Conservation (phyloP, 495 filamentous ascomycete genomes). For the Podospora sp. region DNA sequence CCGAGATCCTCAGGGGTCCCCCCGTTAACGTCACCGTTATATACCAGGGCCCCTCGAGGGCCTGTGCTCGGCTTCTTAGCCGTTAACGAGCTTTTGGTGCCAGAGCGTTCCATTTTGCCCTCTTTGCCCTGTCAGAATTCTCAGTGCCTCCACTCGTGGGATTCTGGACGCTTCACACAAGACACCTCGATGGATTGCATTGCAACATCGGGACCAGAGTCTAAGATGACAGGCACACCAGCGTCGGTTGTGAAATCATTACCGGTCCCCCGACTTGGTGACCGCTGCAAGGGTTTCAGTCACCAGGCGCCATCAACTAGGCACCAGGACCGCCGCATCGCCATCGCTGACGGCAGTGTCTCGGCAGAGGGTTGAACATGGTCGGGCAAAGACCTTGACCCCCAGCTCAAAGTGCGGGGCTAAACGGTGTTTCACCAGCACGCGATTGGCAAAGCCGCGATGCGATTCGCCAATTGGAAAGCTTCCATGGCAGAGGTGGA, state of each 20-base stretch:
- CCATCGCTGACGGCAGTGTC: neutral
- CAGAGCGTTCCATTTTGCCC: constrained; percentile 4
- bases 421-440: constrained; percentile 20
- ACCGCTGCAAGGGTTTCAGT: neutral
- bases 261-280: neutral
- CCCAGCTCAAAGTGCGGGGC: constrained; percentile 5
- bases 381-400: neutral
- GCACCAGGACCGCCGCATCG: neutral
- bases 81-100: constrained; percentile 13
- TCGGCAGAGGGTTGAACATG: neutral
- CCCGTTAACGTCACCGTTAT: constrained; percentile 30
- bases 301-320: neutral
- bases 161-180: neutral
- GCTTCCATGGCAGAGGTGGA: neutral
- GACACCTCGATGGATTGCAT: neutral
- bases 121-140: neutral
- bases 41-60: constrained; percentile 18
- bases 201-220: neutral
- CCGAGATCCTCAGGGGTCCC: constrained; percentile 34
- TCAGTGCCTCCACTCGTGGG: neutral
- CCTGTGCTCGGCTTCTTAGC: constrained; percentile 15
- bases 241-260: neutral
- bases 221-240: neutral
- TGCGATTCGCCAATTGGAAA: constrained; percentile 21
- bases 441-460: constrained; percentile 1